Evolutionary conservation across 2,329 filamentous ascomycete genomes (phyloP).

Genomic region (Apiospora malaysiana): DNA sequence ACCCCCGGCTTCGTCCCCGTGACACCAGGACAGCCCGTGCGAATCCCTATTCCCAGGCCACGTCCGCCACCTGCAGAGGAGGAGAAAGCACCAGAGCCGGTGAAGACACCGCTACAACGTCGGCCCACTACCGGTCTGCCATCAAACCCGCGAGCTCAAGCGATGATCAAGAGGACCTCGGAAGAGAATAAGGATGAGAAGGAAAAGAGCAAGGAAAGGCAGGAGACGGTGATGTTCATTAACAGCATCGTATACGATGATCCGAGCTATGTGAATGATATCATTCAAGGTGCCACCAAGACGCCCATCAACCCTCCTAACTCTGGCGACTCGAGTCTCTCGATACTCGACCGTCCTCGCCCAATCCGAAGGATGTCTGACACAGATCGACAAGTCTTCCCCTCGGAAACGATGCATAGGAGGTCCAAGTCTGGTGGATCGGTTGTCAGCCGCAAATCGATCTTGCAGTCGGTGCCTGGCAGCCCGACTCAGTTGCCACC

Average conservation of each 20-base stretch:
- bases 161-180: constrained; percentile 35
- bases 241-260: constrained; percentile 63
- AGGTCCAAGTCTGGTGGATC: constrained; percentile 58
- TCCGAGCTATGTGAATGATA: constrained; percentile 53
- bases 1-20: constrained; percentile 34
- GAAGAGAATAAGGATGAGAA: constrained; percentile 38
- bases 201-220: constrained; percentile 35
- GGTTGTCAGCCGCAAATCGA: constrained; percentile 50
- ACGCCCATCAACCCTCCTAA: constrained; percentile 31
- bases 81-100: constrained; percentile 38
- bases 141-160: constrained; percentile 50
- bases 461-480: constrained; percentile 49
- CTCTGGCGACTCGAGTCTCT: constrained; percentile 28
- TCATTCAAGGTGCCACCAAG: constrained; percentile 52
- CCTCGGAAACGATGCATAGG: constrained; percentile 52
- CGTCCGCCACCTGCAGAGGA: constrained; percentile 35
- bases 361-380: constrained; percentile 58
- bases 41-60: constrained; percentile 41
- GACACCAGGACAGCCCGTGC: constrained; percentile 37
- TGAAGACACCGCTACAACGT: constrained; percentile 49
- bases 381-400: constrained; percentile 54
- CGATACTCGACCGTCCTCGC: constrained; percentile 58
- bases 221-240: constrained; percentile 60
- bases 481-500: constrained; percentile 58
- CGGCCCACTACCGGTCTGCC: constrained; percentile 55